Evolutionary conservation across 75 land plant species (phyloP).

Genomic region (Cryptomeria japonica): DNA sequence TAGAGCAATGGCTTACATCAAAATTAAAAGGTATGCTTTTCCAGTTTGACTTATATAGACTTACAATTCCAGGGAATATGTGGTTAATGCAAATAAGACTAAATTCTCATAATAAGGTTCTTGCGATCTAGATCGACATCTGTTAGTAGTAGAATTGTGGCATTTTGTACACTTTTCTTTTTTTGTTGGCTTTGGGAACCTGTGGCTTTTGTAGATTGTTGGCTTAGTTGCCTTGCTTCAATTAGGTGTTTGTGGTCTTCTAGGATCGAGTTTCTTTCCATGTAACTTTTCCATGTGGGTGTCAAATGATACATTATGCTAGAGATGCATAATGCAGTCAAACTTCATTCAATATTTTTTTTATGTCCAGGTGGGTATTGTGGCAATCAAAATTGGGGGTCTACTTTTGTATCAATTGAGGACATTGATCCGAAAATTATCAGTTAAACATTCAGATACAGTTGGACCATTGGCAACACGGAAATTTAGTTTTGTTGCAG

Average conservation of each 20-base stretch:
- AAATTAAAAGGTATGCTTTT: slow-evolving; percentile 60
- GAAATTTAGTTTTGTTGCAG: neutral
- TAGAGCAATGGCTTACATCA: slow-evolving; percentile 93
- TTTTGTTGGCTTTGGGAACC: neutral
- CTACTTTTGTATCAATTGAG: neutral
- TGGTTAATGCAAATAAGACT: neutral
- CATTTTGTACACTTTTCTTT: neutral
- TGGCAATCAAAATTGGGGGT: too few species aligned
- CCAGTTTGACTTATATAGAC: neutral
- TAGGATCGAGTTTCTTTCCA: neutral
- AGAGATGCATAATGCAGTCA: neutral
- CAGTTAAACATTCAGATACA: too few species aligned
- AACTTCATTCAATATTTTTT: neutral
- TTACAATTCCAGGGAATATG: neutral
- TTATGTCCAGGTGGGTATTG: neutral
- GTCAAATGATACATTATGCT: neutral
- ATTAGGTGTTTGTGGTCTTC: neutral
- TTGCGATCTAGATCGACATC: neutral
- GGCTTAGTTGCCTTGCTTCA: neutral
- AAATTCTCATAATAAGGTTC: neutral
- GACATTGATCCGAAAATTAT: too few species aligned
- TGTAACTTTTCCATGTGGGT: neutral
- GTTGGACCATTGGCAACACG: too few species aligned
- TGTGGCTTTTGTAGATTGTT: neutral
- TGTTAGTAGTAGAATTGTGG: neutral